These are phyloP conservation scores for Eragrostis tef DNA, from an alignment of 202 grass and related monocot species.

Conservation along the genomic window DNA sequence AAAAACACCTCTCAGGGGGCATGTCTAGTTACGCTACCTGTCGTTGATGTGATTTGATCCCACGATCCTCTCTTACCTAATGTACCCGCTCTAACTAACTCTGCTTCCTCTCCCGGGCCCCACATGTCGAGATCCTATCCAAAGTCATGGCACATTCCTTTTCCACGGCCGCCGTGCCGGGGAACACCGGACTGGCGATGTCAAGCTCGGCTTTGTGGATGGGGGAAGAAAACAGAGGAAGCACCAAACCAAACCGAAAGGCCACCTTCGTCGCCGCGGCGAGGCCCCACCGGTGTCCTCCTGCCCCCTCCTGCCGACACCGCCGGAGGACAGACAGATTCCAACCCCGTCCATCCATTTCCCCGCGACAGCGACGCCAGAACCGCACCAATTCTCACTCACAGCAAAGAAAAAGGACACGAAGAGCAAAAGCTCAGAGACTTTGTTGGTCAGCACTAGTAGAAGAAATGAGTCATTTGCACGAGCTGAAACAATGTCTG, in stretches of 20 bases:
- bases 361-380: slow-evolving; percentile 48
- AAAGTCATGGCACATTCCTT: neutral
- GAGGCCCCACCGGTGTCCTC: slow-evolving; percentile 53
- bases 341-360: slow-evolving; percentile 21
- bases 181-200: slow-evolving; percentile 40
- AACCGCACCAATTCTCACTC: slow-evolving; percentile 7
- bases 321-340: slow-evolving; percentile 31
- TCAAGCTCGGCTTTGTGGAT: slow-evolving; percentile 22
- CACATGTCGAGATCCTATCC: slow-evolving; percentile 1
- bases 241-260: neutral
- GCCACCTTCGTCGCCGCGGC: slow-evolving; percentile 21
- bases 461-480: neutral
- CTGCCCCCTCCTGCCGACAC: slow-evolving; percentile 78
- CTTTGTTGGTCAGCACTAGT: too few species aligned
- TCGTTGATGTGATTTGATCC: slow-evolving; percentile 16
- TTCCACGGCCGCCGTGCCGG: slow-evolving; percentile 16
- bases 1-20: neutral
- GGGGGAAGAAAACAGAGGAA: neutral
- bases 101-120: neutral
- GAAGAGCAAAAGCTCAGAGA: neutral
- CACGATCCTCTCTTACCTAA: neutral
- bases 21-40: neutral
- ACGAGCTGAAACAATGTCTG: neutral
- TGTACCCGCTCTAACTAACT: slow-evolving; percentile 36
- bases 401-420: neutral